These are phyloP conservation scores for Westerdykella aurantiaca DNA, from an alignment of 2,329 filamentous ascomycete genomes.

Conservation along the genomic window DNA sequence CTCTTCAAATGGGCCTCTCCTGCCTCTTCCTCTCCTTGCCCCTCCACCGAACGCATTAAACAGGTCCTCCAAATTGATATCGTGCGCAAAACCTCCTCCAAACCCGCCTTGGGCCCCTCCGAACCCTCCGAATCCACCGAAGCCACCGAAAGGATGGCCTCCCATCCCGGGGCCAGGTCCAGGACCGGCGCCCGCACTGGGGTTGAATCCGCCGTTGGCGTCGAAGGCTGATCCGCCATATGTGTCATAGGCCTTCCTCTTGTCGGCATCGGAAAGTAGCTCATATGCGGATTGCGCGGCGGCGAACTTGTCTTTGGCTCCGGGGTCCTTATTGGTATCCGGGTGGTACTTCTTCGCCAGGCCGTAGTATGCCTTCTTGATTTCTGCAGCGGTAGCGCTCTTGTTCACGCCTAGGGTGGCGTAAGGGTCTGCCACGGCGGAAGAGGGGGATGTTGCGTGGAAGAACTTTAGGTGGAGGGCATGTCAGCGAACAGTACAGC, in stretches of 20 bases:
- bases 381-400: slow-evolving; percentile 73
- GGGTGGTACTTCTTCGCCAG: slow-evolving; percentile 97
- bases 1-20: slow-evolving; percentile 68
- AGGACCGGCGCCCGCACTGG: slow-evolving; percentile 51
- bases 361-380: slow-evolving; percentile 98
- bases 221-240: slow-evolving; percentile 77
- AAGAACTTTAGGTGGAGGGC: slow-evolving; percentile 21
- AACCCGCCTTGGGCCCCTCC: slow-evolving; percentile 54
- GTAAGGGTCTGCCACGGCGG: slow-evolving; percentile 73
- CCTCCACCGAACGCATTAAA: slow-evolving; percentile 79
- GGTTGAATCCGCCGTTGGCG: slow-evolving; percentile 68
- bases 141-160: slow-evolving; percentile 57
- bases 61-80: slow-evolving; percentile 94
- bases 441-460: slow-evolving; percentile 50
- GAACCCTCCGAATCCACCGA: slow-evolving; percentile 45
- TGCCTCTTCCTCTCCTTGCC: slow-evolving; percentile 35
- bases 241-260: slow-evolving; percentile 86
- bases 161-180: slow-evolving; percentile 55
- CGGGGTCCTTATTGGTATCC: slow-evolving; percentile 91
- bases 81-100: slow-evolving; percentile 64
- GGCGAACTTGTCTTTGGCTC: slow-evolving; percentile 90
- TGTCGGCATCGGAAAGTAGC: slow-evolving; percentile 84
- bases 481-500: slow-evolving; percentile 2
- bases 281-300: slow-evolving; percentile 95
- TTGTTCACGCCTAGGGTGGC: slow-evolving; percentile 78